Evolutionary conservation across 768 basidiomycete species (phyloP).

Genomic region (Baorangia bicolor): DNA sequence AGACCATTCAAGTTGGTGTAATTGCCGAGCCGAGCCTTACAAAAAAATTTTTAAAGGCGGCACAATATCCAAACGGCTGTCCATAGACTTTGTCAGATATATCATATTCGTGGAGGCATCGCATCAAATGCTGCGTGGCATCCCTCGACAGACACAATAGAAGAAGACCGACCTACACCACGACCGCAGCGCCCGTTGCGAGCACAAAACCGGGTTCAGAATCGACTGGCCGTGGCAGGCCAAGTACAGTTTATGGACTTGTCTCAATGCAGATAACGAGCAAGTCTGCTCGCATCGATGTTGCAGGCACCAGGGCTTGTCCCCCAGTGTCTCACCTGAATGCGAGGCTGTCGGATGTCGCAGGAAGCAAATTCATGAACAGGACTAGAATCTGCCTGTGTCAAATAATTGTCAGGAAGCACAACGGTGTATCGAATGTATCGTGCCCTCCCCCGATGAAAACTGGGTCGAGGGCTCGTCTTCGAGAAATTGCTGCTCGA

Average conservation of each 20-base stretch:
- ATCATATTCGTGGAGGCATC: slow-evolving; percentile 1
- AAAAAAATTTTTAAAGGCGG: too few species aligned
- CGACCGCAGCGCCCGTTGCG: background rate
- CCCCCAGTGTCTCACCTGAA: slow-evolving; percentile 9
- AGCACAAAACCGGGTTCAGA: background rate
- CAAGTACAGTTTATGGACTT: background rate
- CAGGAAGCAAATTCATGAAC: slow-evolving; percentile 3
- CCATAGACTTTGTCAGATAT: background rate
- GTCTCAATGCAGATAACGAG: background rate
- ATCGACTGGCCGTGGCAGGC: background rate
- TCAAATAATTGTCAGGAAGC: slow-evolving; percentile 3
- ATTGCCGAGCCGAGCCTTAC: background rate
- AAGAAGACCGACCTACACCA: background rate
- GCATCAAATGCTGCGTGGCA: background rate
- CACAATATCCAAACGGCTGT: background rate
- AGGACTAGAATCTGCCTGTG: background rate
- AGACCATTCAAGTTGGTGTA: background rate
- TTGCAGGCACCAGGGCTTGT: slow-evolving; percentile 3
- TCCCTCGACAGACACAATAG: slow-evolving; percentile 5
- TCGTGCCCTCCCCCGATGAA: slow-evolving; percentile 1
- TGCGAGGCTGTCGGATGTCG: background rate
- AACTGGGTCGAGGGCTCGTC: background rate
- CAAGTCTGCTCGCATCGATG: background rate
- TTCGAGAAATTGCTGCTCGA: background rate
- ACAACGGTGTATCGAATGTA: background rate